A percentile compares a stretch with the other conserved stretches of the same genome.
phyloP scores from a whole-genome alignment of 192 early-diverging fungal genomes.

The Coemansia sp. region DNA sequence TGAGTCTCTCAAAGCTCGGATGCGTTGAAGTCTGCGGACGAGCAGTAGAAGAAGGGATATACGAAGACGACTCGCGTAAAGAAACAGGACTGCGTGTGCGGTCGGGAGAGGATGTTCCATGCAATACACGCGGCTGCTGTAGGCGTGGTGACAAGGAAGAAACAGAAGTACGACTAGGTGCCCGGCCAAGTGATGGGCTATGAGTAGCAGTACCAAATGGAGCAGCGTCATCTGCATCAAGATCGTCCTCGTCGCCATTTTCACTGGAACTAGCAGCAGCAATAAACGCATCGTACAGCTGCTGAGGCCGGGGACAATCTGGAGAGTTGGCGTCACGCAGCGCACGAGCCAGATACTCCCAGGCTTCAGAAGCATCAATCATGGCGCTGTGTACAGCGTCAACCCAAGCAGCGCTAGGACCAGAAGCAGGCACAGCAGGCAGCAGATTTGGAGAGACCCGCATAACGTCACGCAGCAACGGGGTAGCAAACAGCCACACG shows the following conservation, averaged over 20 bases:
- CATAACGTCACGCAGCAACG: slow-evolving; percentile 39
- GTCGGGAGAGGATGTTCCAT: neutral
- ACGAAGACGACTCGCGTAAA: neutral
- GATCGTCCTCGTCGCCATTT: too few species aligned
- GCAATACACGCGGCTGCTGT: slow-evolving; percentile 18
- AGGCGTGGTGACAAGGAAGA: slow-evolving; percentile 16
- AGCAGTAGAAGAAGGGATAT: too few species aligned
- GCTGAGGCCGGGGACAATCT: too few species aligned
- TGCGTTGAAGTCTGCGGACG: too few species aligned
- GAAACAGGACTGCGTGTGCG: slow-evolving; percentile 5
- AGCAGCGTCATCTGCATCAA: too few species aligned
- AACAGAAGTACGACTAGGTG: too few species aligned
- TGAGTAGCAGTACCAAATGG: too few species aligned
- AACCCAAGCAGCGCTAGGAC: slow-evolving; percentile 15
- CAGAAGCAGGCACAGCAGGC: slow-evolving; percentile 8
- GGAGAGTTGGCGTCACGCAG: slow-evolving; percentile 1
- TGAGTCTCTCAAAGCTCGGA: slow-evolving; percentile 13
- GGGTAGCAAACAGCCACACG: slow-evolving; percentile 42
- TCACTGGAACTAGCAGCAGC: too few species aligned
- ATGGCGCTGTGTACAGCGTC: slow-evolving; percentile 20
- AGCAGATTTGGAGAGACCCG: slow-evolving; percentile 21
- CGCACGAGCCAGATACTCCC: slow-evolving; percentile 32
- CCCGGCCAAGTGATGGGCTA: too few species aligned
- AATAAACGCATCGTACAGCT: too few species aligned
- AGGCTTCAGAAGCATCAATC: slow-evolving; percentile 29